These are phyloP conservation scores for Jacaranda copaia DNA, from an alignment of 257 asterid species.

Conservation along the genomic window DNA sequence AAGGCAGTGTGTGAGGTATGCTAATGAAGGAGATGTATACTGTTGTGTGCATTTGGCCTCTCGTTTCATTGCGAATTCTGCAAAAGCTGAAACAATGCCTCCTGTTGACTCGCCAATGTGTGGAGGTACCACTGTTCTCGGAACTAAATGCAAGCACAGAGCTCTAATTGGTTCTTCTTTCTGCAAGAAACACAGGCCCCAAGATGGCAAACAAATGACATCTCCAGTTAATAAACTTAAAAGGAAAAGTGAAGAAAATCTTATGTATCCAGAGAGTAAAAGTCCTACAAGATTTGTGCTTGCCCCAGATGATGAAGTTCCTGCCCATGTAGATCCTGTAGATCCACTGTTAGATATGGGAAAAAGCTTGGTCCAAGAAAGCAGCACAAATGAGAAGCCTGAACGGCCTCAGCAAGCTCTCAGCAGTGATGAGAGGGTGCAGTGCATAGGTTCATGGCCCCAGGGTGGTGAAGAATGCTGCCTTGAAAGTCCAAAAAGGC, in stretches of 20 bases:
- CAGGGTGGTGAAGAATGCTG: conserved; percentile 65
- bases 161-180: conserved; percentile 81
- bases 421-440: conserved; percentile 49
- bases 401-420: conserved; percentile 47
- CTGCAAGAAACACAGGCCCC: conserved; percentile 96
- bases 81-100: conserved; percentile 58
- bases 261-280: conserved; percentile 38
- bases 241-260: conserved; percentile 63
- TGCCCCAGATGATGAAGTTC: conserved; percentile 47
- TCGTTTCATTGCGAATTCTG: conserved; percentile 62
- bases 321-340: conserved; percentile 51
- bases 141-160: conserved; percentile 96
- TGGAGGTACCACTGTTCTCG: conserved; percentile 96
- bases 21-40: conserved; percentile 86
- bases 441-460: conserved; percentile 78
- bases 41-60: conserved; percentile 95
- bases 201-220: conserved; percentile 50
- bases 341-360: conserved; percentile 56
- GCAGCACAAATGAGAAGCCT: conserved; percentile 46
- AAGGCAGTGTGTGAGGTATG: conserved; percentile 95
- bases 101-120: conserved; percentile 80
- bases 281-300: conserved; percentile 49
- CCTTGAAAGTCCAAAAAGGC: conserved; percentile 74
- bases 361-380: conserved; percentile 45
- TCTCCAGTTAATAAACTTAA: conserved; percentile 62